phyloP scores from a whole-genome alignment of 2,329 filamentous ascomycete species.

The Tolypocladium paradoxum region DNA sequence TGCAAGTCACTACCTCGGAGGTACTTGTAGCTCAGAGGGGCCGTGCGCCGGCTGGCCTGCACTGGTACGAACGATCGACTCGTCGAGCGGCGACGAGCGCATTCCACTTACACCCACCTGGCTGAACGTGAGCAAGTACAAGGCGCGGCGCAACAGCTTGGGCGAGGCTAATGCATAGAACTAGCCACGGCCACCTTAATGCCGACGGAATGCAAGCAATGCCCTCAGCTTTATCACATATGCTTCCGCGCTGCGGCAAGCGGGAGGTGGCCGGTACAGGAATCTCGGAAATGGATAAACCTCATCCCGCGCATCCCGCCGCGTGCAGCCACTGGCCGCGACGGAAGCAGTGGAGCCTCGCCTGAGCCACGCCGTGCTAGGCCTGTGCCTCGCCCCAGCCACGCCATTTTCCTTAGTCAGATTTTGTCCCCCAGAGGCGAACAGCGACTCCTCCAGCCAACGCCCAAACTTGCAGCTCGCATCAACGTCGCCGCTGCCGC shows the following conservation, averaged over 20 bases:
- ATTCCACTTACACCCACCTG: neutral
- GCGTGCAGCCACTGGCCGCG: conserved; percentile 3
- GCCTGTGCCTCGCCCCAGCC: conserved; percentile 19
- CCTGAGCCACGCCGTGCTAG: neutral
- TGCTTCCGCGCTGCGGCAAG: too few relatives aligned
- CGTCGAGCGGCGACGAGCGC: too few relatives aligned
- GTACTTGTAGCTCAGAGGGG: too few relatives aligned
- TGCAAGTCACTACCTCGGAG: too few relatives aligned
- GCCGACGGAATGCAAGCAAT: too few relatives aligned
- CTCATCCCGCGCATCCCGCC: neutral
- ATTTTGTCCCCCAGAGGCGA: conserved; percentile 1
- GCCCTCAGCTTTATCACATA: too few relatives aligned
- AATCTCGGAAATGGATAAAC: neutral
- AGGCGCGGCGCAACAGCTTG: too few relatives aligned
- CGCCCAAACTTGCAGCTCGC: conserved; percentile 7
- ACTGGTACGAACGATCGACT: too few relatives aligned
- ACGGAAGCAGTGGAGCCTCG: conserved; percentile 1
- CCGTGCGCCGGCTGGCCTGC: too few relatives aligned
- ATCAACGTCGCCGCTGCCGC: conserved; percentile 7
- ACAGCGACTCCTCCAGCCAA: conserved; percentile 9
- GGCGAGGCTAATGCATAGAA: neutral
- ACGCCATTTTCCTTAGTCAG: conserved; percentile 25
- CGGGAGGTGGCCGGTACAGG: neutral
- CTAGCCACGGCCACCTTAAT: neutral
- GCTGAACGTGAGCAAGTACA: too few relatives aligned